Base-by-base conservation (phyloP, 805 yeast genomes). In the Hanseniaspora lachancei region DNA sequence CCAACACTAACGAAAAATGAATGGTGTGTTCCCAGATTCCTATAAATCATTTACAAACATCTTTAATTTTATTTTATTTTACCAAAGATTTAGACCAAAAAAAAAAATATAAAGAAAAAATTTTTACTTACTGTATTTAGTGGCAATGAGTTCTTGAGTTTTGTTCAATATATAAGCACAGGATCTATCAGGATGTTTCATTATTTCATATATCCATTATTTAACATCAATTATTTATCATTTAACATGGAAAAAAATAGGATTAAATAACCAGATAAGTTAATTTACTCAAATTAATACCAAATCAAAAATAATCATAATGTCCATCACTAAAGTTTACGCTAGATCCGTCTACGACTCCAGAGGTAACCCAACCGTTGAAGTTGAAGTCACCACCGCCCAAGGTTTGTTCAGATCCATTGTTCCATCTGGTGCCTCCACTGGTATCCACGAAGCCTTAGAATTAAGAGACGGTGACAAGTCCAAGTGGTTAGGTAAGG, bases 301-400 rank as follows among this genome's bases (percentile, higher is more conserved):
- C 39, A 36, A 27, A 38, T 47, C 34, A 12, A 29, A 56, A 46
- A 32, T 32, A 32, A 32, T 32, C 35, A 32, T 32, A 61, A 87
- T 87, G 95, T 84, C 96, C 66, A 80, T 87, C 69, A 73, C 86
- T 65, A 89, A 91, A 76, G 77, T 89, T 67, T 82, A 78, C 75
- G 86, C 97, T 69, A 89, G 98, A 78, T 85, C 82, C 81, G 96
- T 91, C 76, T 91, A 93, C 84, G 98, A 91, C 79, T 91, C 97
- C 68, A 88, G 98, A 78, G 97, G 97, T 77, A 93, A 91, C 84
- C 98, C 98, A 78, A 91, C 98, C 66, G 98, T 93, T 67, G 97
- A 93, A 82, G 97, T 93, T 65, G 97, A 93, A 71, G 70, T 91
- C 68, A 77, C 84, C 80, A 91, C 98, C 70, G 91, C 79, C 62